These are phyloP conservation scores for Lagenaria siceraria DNA, from an alignment of 306 rosid species.

Conservation along the genomic window DNA sequence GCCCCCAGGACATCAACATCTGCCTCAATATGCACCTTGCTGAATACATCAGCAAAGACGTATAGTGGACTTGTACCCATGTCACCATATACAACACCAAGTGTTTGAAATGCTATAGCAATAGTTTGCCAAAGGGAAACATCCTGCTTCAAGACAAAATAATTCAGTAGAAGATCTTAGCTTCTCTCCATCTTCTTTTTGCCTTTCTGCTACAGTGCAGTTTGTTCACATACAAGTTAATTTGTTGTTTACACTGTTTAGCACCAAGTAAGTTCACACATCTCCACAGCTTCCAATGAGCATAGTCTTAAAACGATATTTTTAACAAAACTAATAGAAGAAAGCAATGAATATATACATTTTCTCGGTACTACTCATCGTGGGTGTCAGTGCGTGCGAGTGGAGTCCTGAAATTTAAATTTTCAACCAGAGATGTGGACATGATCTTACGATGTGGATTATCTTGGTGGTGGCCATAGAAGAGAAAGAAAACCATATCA, in stretches of 20 bases:
- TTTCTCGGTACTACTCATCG: not conserved
- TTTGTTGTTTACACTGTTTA: not conserved
- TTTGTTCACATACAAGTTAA: not conserved
- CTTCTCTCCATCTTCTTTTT: not conserved
- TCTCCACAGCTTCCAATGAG: not conserved
- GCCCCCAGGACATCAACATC: constrained; percentile 87
- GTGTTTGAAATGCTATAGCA: constrained; percentile 77
- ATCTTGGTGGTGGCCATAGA: not conserved
- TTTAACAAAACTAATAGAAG: not conserved
- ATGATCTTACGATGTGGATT: not conserved
- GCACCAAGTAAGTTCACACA: not conserved
- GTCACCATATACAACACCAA: constrained; percentile 95
- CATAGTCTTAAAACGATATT: not conserved
- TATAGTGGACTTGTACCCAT: constrained; percentile 95
- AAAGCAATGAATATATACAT: not conserved
- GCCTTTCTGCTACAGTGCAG: not conserved
- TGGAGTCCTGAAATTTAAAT: not conserved
- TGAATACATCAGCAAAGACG: constrained; percentile 84
- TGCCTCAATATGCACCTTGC: constrained; percentile 56
- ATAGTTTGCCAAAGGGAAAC: constrained; percentile 49
- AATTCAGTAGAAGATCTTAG: not conserved
- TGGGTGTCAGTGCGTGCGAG: not conserved
- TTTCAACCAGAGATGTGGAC: not conserved
- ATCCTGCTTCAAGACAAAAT: constrained; percentile 33
- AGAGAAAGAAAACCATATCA: not conserved